Evolutionary conservation across 495 filamentous ascomycete species (phyloP), one percentile per base, ranked within the genome.

Genomic region (Talaromyces stipitatus): DNA sequence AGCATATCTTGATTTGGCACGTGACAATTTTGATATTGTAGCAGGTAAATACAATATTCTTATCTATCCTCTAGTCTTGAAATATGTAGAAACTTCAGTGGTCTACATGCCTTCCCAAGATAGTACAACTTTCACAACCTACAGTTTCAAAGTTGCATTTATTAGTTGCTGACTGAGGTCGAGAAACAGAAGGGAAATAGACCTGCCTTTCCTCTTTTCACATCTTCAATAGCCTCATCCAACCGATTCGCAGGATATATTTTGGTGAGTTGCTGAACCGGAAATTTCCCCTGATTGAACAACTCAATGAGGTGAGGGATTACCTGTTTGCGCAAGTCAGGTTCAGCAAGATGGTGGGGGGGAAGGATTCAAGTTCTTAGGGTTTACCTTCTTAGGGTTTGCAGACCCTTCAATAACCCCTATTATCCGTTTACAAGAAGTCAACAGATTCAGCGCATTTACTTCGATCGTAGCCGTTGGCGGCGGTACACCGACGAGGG

Each of bases 401-500:
- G 70, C 54, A 16, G 53, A 60, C 0, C 65, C 69, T 43, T 66
- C 64, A 36, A 70, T 70, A 0, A 67, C 67, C 24, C 69, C 70
- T 22, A 69, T 56, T 23, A 70, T 46, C n/a, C 57, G 62, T 53
- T 66, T 67, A 26, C 62, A 67, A 36, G 52, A 50, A 24, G 63
- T 60, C 63, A 75, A 55, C 18, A 63, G 51, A 5, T 63, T 59
- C 33, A 66, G 23, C 0, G 69, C 65, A 47, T 69, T 58, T 24
- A 73, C 58, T 1, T 47, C 61, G 16, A 73, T 48, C 30, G 68
- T 63, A 8, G 67, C 58, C n/a, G 65, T 69, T 14, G 62, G 48
- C 33, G 72, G 70, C 0, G 74, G 63, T 10, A 72, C 72, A 4
- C 76, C 76, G 28, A 78, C 75, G 36, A 74, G 68, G n/a, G 69